phyloP scores from a whole-genome alignment of 768 basidiomycete genomes.

The Daedaleopsis nitida region DNA sequence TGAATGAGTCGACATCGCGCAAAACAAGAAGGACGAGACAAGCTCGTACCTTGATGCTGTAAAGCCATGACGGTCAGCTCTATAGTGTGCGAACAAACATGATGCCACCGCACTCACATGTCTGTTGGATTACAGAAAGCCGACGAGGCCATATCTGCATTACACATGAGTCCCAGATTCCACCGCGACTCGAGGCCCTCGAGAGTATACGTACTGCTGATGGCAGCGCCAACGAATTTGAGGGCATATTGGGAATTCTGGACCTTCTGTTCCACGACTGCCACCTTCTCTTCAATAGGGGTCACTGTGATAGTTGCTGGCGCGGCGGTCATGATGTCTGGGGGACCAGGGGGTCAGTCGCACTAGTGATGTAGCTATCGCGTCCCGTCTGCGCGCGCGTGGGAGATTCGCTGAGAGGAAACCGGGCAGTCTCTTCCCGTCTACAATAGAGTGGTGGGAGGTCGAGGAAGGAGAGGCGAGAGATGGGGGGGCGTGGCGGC shows the following conservation, averaged over 20 bases:
- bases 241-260: constrained; percentile 28
- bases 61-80: neutral
- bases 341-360: neutral
- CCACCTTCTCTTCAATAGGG: constrained; percentile 28
- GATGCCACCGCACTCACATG: constrained; percentile 26
- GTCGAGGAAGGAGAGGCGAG: neutral
- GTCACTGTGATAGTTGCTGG: constrained; percentile 16
- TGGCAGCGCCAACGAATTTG: constrained; percentile 32
- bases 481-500: neutral
- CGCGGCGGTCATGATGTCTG: neutral
- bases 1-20: neutral
- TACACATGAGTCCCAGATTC: neutral
- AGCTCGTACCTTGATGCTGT: constrained; percentile 30
- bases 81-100: neutral
- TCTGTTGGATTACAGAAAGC: constrained; percentile 39
- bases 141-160: constrained; percentile 36
- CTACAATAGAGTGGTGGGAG: neutral
- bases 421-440: no score
- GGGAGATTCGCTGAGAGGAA: neutral
- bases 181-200: neutral
- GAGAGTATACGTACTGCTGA: constrained; percentile 28
- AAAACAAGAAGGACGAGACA: neutral
- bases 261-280: constrained; percentile 14
- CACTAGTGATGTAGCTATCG: neutral
- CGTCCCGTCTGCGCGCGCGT: neutral